Evolutionary conservation across 2,329 filamentous ascomycete species (phyloP).

Genomic region (Penicillium hordei): DNA sequence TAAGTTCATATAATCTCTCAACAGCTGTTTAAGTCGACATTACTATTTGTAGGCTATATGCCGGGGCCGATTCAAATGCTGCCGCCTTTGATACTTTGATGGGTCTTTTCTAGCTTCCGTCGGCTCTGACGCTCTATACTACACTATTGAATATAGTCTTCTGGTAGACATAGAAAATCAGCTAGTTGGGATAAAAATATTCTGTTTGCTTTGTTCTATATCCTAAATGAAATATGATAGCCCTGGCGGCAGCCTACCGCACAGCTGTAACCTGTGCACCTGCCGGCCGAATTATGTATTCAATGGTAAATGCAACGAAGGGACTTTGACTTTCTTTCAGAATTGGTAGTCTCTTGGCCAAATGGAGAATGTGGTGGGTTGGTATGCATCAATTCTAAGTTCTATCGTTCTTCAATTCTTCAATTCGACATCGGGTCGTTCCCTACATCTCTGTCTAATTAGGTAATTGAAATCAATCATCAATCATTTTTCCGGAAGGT

Average conservation of each 20-base stretch:
- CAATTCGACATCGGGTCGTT: no score
- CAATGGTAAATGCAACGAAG: neutral
- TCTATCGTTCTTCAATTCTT: no score
- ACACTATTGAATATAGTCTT: neutral
- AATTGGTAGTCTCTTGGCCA: neutral
- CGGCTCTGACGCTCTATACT: neutral
- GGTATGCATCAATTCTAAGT: no score
- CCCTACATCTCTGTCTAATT: no score
- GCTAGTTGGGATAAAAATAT: neutral
- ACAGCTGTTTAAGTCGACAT: neutral
- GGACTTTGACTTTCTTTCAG: neutral
- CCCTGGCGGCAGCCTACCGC: neutral
- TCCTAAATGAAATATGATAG: neutral
- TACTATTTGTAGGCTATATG: neutral
- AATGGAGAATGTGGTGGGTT: no score
- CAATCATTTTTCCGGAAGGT: no score
- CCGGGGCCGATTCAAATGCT: no score
- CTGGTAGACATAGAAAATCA: neutral
- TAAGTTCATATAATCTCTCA: neutral
- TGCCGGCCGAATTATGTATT: neutral
- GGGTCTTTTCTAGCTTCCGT: neutral
- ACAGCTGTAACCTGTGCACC: neutral
- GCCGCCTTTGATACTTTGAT: no score
- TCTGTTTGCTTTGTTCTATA: neutral
- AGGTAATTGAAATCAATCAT: no score